Percentiles rank a stretch among this genome's conserved stretches.
Conservation (phyloP, 2,329 filamentous ascomycete species). For the Magnaporthales sp. region DNA sequence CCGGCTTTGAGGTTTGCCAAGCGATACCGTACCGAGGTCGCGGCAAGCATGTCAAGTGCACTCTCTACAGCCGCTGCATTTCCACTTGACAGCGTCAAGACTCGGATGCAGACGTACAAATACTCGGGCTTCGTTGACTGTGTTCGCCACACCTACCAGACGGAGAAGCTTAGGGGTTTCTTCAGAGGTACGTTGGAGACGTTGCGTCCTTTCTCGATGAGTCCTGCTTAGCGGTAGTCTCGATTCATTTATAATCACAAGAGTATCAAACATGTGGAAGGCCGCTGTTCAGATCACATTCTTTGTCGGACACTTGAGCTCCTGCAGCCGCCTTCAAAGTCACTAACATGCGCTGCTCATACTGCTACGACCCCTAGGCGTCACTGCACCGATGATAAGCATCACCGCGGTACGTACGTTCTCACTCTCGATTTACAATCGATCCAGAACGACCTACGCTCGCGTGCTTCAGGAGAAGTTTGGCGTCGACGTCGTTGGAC, state of each 20-base stretch:
- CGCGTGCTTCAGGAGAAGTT: constrained; percentile 60
- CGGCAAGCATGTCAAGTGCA: constrained; percentile 68
- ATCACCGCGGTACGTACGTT: constrained; percentile 29
- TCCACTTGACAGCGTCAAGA: constrained; percentile 83
- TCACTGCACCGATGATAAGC: constrained; percentile 65
- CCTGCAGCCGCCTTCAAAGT: background rate
- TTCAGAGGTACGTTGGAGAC: constrained; percentile 54
- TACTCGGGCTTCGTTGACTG: constrained; percentile 69
- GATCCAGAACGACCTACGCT: constrained; percentile 65
- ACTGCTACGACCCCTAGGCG: constrained; percentile 39
- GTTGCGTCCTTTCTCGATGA: background rate
- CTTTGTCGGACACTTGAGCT: background rate
- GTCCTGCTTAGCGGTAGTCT: background rate
- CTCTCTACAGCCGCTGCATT: constrained; percentile 75
- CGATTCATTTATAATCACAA: background rate
- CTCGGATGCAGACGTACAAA: constrained; percentile 80
- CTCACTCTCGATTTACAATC: constrained; percentile 53
- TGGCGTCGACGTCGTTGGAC: constrained; percentile 60
- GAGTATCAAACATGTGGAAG: background rate
- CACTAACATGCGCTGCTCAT: background rate
- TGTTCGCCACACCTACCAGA: constrained; percentile 65
- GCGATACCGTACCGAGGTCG: constrained; percentile 71
- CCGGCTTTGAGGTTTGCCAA: constrained; percentile 48
- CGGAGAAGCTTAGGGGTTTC: constrained; percentile 66
- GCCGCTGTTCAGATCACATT: background rate